Conservation (phyloP, 2,329 filamentous ascomycete genomes). For the Alternaria atra region DNA sequence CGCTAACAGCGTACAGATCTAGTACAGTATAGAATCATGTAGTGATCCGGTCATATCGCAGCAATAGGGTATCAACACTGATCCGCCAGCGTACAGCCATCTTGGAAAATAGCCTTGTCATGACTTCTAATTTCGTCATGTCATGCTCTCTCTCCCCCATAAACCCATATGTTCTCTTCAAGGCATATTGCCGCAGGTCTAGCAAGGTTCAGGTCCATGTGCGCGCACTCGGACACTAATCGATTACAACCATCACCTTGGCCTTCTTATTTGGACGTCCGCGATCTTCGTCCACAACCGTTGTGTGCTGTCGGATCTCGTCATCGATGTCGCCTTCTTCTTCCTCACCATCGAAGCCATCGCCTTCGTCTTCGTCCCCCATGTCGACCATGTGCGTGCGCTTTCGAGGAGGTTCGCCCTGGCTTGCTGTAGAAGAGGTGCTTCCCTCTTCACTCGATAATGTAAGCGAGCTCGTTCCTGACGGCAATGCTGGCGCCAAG, state of each 20-base stretch:
- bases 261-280: conserved; percentile 20
- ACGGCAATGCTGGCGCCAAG: conserved; percentile 29
- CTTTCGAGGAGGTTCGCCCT: conserved; percentile 12
- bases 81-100: no score
- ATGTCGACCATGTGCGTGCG: conserved; percentile 19
- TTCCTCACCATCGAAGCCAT: no score
- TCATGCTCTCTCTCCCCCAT: no score
- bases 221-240: conserved; percentile 7
- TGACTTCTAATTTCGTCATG: no score
- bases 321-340: conserved; percentile 22
- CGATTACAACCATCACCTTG: conserved; percentile 32
- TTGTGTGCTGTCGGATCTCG: conserved; percentile 26
- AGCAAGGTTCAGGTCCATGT: no score
- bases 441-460: neutral
- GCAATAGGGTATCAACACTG: no score
- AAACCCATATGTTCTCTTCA: no score
- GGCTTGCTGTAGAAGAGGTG: neutral
- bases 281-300: conserved; percentile 9
- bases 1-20: no score
- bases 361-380: conserved; percentile 18
- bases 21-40: no score
- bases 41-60: no score
- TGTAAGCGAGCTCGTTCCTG: neutral
- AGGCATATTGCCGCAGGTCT: no score
- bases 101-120: no score